Evolutionary conservation across 2,329 filamentous ascomycete species (phyloP).

Genomic region (Fusarium nygamai): DNA sequence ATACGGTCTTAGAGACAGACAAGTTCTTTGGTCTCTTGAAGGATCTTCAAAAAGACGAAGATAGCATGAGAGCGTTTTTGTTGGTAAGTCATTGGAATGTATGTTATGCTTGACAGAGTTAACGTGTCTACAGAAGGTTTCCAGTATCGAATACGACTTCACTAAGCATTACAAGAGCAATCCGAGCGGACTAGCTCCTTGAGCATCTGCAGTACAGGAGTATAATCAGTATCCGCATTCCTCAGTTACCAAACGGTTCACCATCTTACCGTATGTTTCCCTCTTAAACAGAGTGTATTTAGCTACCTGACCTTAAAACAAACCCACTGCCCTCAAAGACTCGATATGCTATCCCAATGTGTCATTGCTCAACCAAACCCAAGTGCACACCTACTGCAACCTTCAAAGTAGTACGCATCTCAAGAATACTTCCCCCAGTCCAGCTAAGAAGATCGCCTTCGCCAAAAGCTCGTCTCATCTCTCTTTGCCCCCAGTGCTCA

Average conservation of each 20-base stretch:
- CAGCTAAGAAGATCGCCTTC: background rate
- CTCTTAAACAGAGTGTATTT: background rate
- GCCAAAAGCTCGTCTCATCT: accelerated
- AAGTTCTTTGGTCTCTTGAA: background rate
- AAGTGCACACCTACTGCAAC: too few species aligned
- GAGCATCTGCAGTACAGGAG: accelerated
- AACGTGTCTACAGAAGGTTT: background rate
- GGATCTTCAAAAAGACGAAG: background rate
- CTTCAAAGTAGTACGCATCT: background rate
- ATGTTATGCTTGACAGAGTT: too few species aligned
- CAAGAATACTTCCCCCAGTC: background rate
- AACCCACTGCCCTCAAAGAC: background rate
- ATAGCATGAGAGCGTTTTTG: background rate
- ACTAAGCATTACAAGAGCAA: background rate
- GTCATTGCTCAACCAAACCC: background rate
- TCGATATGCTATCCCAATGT: background rate
- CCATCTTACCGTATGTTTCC: accelerated
- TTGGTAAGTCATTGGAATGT: too few species aligned
- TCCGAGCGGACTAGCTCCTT: accelerated
- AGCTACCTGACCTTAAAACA: background rate
- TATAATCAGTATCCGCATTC: accelerated
- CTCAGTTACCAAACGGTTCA: accelerated
- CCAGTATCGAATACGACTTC: background rate
- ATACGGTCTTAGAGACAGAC: background rate
- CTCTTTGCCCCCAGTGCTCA: background rate